These are phyloP conservation scores for Russula compacta DNA, from an alignment of 768 basidiomycete genomes.

Conservation along the genomic window DNA sequence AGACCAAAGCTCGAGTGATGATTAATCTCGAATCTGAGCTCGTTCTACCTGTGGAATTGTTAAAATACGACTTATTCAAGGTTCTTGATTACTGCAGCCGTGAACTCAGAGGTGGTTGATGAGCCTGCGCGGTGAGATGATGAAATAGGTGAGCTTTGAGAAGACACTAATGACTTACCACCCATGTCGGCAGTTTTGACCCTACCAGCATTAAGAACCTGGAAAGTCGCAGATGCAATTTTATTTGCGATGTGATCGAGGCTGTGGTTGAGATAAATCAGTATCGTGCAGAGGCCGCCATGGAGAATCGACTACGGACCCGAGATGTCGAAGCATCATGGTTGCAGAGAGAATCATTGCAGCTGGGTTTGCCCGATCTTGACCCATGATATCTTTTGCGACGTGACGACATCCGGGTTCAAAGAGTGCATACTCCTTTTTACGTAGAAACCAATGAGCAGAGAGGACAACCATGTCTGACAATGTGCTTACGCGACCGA, in stretches of 20 bases:
- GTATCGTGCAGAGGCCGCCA: slow-evolving; percentile 12
- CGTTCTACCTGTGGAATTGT: neutral
- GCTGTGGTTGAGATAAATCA: slow-evolving; percentile 31
- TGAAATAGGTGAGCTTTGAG: slow-evolving; percentile 6
- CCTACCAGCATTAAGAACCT: slow-evolving; percentile 81
- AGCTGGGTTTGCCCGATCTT: slow-evolving; percentile 91
- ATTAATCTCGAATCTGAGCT: neutral
- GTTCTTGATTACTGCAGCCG: slow-evolving; percentile 81
- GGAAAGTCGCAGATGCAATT: slow-evolving; percentile 88
- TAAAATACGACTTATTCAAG: slow-evolving; percentile 31
- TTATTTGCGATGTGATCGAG: slow-evolving; percentile 89
- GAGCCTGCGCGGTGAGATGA: slow-evolving; percentile 44
- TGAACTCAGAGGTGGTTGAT: slow-evolving; percentile 92
- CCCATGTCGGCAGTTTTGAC: slow-evolving; percentile 94
- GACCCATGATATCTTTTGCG: slow-evolving; percentile 93
- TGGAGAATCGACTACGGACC: slow-evolving; percentile 40
- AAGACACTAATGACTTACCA: slow-evolving; percentile 42
- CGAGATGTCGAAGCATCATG: slow-evolving; percentile 96
- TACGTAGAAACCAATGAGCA: neutral
- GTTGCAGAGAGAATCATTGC: slow-evolving; percentile 97
- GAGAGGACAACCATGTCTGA: neutral
- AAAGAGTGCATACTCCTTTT: slow-evolving; percentile 90
- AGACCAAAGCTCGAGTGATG: neutral
- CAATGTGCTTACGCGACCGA: slow-evolving; percentile 68
- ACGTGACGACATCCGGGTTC: slow-evolving; percentile 98